Evolutionary conservation across 202 grass and related monocot species (phyloP).

Genomic region (Eragrostis tef): DNA sequence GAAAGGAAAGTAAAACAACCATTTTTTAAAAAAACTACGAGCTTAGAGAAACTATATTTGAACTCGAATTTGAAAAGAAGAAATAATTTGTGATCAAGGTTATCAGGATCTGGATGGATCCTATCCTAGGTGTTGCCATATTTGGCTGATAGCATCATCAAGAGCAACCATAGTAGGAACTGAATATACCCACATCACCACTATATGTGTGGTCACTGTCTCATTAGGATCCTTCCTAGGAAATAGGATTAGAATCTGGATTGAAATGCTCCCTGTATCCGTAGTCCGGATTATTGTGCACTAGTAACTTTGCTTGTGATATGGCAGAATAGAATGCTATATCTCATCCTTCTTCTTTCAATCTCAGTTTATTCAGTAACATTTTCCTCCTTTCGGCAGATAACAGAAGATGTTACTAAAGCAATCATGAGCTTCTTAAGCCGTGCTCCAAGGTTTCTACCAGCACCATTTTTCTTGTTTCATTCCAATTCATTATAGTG

Average conservation of each 20-base stretch:
- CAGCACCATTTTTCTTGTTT: not conserved
- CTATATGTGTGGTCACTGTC: not conserved
- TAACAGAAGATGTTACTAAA: slow-evolving; percentile 45
- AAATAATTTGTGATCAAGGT: too few relatives aligned
- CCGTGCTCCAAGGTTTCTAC: slow-evolving; percentile 48
- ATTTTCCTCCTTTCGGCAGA: slow-evolving; percentile 25
- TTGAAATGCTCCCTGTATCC: too few relatives aligned
- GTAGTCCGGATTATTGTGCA: too few relatives aligned
- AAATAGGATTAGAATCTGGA: too few relatives aligned
- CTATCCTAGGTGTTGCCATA: too few relatives aligned
- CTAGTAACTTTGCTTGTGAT: not conserved
- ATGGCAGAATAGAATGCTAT: not conserved
- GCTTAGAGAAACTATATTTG: too few relatives aligned
- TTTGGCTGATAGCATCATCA: too few relatives aligned
- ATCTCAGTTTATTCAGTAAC: not conserved
- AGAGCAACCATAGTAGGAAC: not conserved
- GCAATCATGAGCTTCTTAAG: slow-evolving; percentile 45
- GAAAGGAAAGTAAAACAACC: not conserved
- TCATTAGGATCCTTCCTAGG: not conserved
- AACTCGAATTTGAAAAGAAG: too few relatives aligned
- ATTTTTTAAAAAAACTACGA: too few relatives aligned
- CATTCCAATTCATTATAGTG: not conserved
- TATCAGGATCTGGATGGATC: too few relatives aligned
- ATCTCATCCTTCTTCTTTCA: not conserved
- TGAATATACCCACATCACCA: not conserved